phyloP scores from a whole-genome alignment of 768 basidiomycete genomes.

The Tricholoma saponaceum region DNA sequence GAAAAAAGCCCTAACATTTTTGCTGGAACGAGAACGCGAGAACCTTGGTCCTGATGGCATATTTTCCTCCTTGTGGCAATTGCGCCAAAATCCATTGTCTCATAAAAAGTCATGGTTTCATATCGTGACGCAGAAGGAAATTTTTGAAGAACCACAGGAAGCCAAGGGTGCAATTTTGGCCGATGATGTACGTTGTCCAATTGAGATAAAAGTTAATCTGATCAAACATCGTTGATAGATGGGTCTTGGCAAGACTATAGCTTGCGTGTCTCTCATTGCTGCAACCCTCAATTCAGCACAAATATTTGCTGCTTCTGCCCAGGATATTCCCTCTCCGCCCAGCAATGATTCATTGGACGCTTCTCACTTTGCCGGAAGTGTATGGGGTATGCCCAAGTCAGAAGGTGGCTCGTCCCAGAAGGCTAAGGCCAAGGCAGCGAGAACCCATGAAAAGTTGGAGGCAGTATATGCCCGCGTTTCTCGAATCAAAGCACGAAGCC shows the following conservation, averaged over 20 bases:
- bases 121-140: slow-evolving; percentile 78
- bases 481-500: slow-evolving; percentile 77
- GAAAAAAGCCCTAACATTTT: slow-evolving; percentile 94
- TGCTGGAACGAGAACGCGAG: slow-evolving; percentile 84
- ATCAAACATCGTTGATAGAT: slow-evolving; percentile 50
- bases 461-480: slow-evolving; percentile 65
- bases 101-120: slow-evolving; percentile 64
- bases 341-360: slow-evolving; percentile 29
- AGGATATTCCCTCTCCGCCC: slow-evolving; percentile 42
- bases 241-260: slow-evolving; percentile 97
- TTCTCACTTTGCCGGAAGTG: slow-evolving; percentile 70
- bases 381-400: slow-evolving; percentile 79
- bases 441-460: slow-evolving; percentile 66
- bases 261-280: slow-evolving; percentile 90
- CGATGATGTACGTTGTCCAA: slow-evolving; percentile 73
- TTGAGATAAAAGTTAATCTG: background rate
- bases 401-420: slow-evolving; percentile 36
- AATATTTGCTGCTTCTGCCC: slow-evolving; percentile 55
- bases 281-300: slow-evolving; percentile 72
- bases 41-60: slow-evolving; percentile 50
- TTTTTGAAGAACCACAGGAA: slow-evolving; percentile 61
- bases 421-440: slow-evolving; percentile 62
- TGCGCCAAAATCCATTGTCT: slow-evolving; percentile 44
- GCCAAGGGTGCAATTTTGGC: slow-evolving; percentile 90
- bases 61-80: slow-evolving; percentile 72